phyloP scores from a whole-genome alignment of 495 filamentous ascomycete genomes.

The Aspergillus panamensis region DNA sequence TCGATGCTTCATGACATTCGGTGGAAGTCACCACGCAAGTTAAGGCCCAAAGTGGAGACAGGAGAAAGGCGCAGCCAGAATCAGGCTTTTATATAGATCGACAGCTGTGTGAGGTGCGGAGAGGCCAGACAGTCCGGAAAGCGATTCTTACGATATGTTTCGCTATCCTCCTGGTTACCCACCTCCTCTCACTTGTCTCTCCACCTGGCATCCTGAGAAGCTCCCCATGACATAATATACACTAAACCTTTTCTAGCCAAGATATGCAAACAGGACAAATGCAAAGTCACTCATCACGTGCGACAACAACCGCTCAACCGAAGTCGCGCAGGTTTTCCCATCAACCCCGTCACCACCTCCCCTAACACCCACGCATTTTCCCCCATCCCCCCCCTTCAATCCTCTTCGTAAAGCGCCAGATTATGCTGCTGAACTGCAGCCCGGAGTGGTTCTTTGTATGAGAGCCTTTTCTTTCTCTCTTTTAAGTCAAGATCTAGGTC shows the following conservation, averaged over 20 bases:
- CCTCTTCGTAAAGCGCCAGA: constrained; percentile 47
- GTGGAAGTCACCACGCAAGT: background rate
- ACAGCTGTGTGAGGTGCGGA: background rate
- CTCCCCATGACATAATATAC: constrained; percentile 25
- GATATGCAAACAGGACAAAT: constrained; percentile 21
- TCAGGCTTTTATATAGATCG: background rate
- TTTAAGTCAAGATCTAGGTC: constrained; percentile 29
- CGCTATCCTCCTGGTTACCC: background rate
- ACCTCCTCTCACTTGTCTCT: constrained; percentile 12
- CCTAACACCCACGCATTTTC: constrained; percentile 24
- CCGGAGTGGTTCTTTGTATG: constrained; percentile 39
- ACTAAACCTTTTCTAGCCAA: background rate
- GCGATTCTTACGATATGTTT: constrained; percentile 1
- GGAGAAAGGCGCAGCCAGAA: background rate
- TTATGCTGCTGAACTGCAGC: constrained; percentile 36
- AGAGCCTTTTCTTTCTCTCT: constrained; percentile 32
- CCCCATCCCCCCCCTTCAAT: constrained; percentile 23
- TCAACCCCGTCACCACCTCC: constrained; percentile 24
- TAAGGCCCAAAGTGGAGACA: background rate
- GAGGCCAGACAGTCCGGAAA: background rate
- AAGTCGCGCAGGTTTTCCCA: constrained; percentile 19
- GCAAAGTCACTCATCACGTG: constrained; percentile 15
- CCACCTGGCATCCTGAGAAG: constrained; percentile 29
- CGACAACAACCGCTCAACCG: constrained; percentile 12
- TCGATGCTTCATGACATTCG: constrained; percentile 25